Evolutionary conservation across 2,329 filamentous ascomycete genomes (phyloP).

Genomic region (Westerdykella ornata): DNA sequence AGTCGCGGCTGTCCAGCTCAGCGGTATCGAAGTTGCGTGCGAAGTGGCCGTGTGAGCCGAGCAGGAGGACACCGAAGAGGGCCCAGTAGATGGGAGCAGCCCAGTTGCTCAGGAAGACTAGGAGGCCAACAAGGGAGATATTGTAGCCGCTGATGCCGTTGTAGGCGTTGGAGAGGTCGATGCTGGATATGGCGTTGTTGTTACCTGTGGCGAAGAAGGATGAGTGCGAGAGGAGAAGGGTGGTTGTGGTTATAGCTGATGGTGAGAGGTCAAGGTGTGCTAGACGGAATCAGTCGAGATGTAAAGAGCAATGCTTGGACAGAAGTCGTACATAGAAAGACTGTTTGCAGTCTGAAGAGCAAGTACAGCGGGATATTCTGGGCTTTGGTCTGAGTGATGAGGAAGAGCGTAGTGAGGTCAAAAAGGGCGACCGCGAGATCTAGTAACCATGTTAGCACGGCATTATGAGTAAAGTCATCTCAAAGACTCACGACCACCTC

Average conservation of each 20-base stretch:
- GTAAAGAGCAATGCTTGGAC: slow-evolving; percentile 10
- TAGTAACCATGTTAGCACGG: slow-evolving; percentile 11
- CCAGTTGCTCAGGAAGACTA: slow-evolving; percentile 90
- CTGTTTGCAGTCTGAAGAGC: slow-evolving; percentile 60
- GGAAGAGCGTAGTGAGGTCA: slow-evolving; percentile 66
- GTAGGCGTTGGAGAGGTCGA: slow-evolving; percentile 90
- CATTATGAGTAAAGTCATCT: not conserved
- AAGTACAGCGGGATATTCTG: slow-evolving; percentile 82
- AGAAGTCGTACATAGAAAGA: slow-evolving; percentile 41
- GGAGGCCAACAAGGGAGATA: slow-evolving; percentile 67
- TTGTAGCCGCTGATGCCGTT: slow-evolving; percentile 84
- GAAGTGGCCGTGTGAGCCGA: slow-evolving; percentile 18
- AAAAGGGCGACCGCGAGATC: slow-evolving; percentile 46
- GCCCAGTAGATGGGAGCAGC: slow-evolving; percentile 86
- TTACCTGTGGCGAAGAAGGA: slow-evolving; percentile 88
- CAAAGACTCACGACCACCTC: slow-evolving; percentile 22
- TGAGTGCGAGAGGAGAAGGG: slow-evolving; percentile 69
- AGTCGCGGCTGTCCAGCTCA: slow-evolving; percentile 19
- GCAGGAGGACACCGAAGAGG: slow-evolving; percentile 54
- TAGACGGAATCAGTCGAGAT: slow-evolving; percentile 3
- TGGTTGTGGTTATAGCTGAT: slow-evolving; percentile 58
- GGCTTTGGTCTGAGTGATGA: slow-evolving; percentile 78
- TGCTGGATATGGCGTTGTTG: slow-evolving; percentile 90
- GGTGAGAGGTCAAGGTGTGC: slow-evolving; percentile 43
- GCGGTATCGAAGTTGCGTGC: slow-evolving; percentile 14